These are phyloP conservation scores for Clitoria ternatea DNA, from an alignment of 306 rosid species.

Conservation along the genomic window DNA sequence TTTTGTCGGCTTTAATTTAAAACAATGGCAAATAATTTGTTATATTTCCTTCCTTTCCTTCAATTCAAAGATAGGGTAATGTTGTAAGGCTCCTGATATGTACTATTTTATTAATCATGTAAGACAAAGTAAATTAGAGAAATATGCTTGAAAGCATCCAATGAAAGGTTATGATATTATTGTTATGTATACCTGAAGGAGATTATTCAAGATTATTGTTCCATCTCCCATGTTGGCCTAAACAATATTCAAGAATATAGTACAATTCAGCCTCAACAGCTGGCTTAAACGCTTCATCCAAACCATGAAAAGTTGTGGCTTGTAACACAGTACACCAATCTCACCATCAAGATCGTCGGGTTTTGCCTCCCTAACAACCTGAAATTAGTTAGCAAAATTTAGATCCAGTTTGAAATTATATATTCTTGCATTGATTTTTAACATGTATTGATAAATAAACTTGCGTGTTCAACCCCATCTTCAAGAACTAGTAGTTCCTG, in stretches of 20 bases:
- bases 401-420: not conserved
- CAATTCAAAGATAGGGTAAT: not conserved
- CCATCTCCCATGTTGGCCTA: constrained; percentile 92
- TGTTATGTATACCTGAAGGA: constrained; percentile 74
- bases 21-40: not conserved
- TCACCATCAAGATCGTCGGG: constrained; percentile 81
- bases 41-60: too few species aligned
- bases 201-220: constrained; percentile 84
- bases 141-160: not conserved
- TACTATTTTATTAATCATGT: not conserved
- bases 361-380: constrained; percentile 78
- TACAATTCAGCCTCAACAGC: constrained; percentile 71
- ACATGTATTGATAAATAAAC: constrained; percentile 8
- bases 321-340: constrained; percentile 86
- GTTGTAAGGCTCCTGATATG: not conserved
- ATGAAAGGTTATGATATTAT: not conserved
- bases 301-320: constrained; percentile 85
- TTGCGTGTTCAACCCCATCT: constrained; percentile 81
- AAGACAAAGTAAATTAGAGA: not conserved
- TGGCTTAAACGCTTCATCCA: constrained; percentile 82
- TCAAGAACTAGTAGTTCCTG: constrained; percentile 68
- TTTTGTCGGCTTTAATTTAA: too few species aligned
- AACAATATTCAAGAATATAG: constrained; percentile 66
- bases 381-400: constrained; percentile 19
- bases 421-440: not conserved